phyloP scores from a whole-genome alignment of 352 stramenopile genomes.

The Pythium phragmitis region DNA sequence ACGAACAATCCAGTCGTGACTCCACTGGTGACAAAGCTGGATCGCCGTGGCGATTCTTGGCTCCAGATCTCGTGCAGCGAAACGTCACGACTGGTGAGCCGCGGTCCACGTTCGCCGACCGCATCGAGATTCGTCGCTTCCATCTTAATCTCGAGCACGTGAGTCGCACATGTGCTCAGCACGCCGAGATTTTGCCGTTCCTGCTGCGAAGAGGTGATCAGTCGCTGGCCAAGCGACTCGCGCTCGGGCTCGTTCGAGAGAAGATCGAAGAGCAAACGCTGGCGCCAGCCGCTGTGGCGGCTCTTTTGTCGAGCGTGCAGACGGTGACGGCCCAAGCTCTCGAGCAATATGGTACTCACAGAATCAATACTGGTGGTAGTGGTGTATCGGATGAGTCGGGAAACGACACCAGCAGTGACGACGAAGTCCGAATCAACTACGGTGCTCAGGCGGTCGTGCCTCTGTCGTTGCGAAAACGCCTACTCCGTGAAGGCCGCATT shows the following conservation, averaged over 20 bases:
- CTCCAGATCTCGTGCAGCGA: conserved; percentile 59
- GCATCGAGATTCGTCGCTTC: conserved; percentile 63
- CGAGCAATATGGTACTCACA: conserved; percentile 18
- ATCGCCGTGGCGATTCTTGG: conserved; percentile 63
- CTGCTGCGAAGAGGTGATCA: conserved; percentile 55
- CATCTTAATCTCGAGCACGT: conserved; percentile 68
- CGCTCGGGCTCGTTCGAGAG: conserved; percentile 51
- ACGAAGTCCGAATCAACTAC: conserved; percentile 25
- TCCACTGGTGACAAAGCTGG: conserved; percentile 23
- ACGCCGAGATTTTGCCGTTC: conserved; percentile 69
- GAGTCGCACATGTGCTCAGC: conserved; percentile 50
- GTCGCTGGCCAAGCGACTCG: conserved; percentile 44
- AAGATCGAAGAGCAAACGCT: conserved; percentile 53
- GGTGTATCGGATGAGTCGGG: conserved; percentile 30
- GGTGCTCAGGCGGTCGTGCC: conserved; percentile 18
- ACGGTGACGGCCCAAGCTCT: conserved; percentile 40
- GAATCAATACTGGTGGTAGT: neutral
- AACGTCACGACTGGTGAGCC: conserved; percentile 28
- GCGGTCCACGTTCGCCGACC: conserved; percentile 10
- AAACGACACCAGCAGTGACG: conserved; percentile 42
- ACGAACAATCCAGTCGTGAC: conserved; percentile 26
- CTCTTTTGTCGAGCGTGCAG: conserved; percentile 45
- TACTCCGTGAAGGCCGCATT: conserved; percentile 6
- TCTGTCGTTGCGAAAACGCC: conserved; percentile 19
- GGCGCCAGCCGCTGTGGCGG: conserved; percentile 31